phyloP scores from a whole-genome alignment of 2,329 filamentous ascomycete species.

The Dactylellina parvicollis region DNA sequence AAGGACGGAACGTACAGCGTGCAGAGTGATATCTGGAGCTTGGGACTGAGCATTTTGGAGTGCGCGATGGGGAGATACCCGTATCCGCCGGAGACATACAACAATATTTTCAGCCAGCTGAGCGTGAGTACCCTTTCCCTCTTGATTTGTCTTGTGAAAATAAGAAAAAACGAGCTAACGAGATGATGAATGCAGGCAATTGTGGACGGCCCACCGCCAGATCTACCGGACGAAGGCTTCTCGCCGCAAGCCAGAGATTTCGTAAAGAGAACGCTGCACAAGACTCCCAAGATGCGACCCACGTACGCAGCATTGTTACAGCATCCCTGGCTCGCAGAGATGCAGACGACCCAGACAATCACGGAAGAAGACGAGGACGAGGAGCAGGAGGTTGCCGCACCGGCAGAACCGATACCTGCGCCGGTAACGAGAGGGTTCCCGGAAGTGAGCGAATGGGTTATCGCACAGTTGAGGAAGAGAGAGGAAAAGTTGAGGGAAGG shows the following conservation, averaged over 20 bases:
- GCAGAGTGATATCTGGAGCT: slow-evolving; percentile 96
- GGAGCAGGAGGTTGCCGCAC: slow-evolving; percentile 62
- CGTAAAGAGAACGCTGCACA: slow-evolving; percentile 88
- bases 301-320: slow-evolving; percentile 89
- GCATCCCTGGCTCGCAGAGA: slow-evolving; percentile 83
- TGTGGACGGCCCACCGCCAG: slow-evolving; percentile 93
- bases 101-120: slow-evolving; percentile 97
- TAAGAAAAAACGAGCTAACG: slow-evolving; percentile 5
- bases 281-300: slow-evolving; percentile 89
- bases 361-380: slow-evolving; percentile 76
- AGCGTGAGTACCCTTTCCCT: slow-evolving; percentile 73
- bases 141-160: background rate
- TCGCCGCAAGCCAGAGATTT: slow-evolving; percentile 85
- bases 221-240: slow-evolving; percentile 80
- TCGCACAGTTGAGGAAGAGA: slow-evolving; percentile 73
- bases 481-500: slow-evolving; percentile 67
- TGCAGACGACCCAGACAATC: slow-evolving; percentile 80
- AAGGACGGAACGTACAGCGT: slow-evolving; percentile 85
- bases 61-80: slow-evolving; percentile 94
- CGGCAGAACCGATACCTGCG: slow-evolving; percentile 54
- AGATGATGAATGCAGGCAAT: slow-evolving; percentile 82
- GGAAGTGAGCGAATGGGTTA: slow-evolving; percentile 89
- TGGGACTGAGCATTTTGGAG: slow-evolving; percentile 93
- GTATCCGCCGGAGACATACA: slow-evolving; percentile 95
- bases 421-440: slow-evolving; percentile 70